Evolutionary conservation across 768 basidiomycete genomes (phyloP).

Genomic region (Mrakia blollopis): DNA sequence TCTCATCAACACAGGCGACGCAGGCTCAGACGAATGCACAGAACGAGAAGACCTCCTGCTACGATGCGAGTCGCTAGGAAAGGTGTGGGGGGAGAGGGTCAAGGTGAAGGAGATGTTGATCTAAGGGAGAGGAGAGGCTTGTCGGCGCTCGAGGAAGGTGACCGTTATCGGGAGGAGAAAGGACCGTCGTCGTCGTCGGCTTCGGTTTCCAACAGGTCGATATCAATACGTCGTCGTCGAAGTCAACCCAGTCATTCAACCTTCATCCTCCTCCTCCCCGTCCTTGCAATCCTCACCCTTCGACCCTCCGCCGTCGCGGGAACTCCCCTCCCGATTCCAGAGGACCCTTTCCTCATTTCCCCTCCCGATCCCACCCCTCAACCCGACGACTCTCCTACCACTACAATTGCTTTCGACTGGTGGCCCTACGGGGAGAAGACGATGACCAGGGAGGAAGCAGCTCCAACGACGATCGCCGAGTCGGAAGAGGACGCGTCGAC

Average conservation of each 20-base stretch:
- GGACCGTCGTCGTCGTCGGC: not conserved
- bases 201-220: not conserved
- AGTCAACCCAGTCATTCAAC: not conserved
- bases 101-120: constrained; percentile 27
- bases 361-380: not conserved
- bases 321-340: constrained; percentile 1
- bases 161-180: not conserved
- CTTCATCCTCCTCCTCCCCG: not conserved
- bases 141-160: not conserved
- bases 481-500: not conserved
- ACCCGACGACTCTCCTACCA: not conserved
- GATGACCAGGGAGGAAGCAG: not conserved
- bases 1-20: constrained; percentile 52
- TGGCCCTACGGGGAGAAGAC: constrained; percentile 17
- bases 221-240: not conserved
- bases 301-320: not conserved
- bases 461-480: not conserved
- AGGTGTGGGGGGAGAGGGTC: constrained; percentile 28
- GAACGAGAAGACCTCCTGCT: constrained; percentile 22
- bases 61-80: constrained; percentile 21
- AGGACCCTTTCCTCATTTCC: not conserved
- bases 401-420: constrained; percentile 7
- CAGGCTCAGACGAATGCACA: constrained; percentile 28
- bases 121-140: constrained; percentile 2
- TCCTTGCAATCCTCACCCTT: not conserved